Percentiles rank a stretch among this genome's conserved stretches.
Conservation (phyloP, 352 stramenopile species). For the Pythium oligandrum region DNA sequence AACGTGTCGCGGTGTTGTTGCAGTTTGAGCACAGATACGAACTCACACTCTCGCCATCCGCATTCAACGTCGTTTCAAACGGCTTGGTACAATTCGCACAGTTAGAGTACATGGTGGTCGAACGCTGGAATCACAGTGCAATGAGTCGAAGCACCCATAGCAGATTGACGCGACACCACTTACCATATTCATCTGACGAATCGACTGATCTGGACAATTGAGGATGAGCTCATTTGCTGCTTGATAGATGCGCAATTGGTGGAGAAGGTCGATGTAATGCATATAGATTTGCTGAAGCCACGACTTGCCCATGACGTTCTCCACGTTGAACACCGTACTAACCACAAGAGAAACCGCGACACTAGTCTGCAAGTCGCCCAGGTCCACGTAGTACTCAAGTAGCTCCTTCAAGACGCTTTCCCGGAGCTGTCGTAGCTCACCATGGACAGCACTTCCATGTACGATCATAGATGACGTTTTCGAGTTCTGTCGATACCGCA, state of each 20-base stretch:
- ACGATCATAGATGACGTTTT: conserved; percentile 59
- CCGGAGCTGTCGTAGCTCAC: conserved; percentile 65
- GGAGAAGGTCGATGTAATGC: conserved; percentile 87
- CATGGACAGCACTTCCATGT: conserved; percentile 72
- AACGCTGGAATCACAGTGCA: conserved; percentile 47
- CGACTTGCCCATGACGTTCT: conserved; percentile 78
- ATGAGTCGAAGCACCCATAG: background rate
- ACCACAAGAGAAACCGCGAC: conserved; percentile 75
- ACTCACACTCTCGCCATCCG: conserved; percentile 23
- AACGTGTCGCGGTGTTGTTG: conserved; percentile 68
- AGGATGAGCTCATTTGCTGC: conserved; percentile 84
- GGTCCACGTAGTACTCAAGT: conserved; percentile 83
- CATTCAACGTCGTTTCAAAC: conserved; percentile 35
- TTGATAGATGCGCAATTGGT: conserved; percentile 85
- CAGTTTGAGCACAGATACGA: conserved; percentile 59
- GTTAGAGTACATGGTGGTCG: conserved; percentile 84
- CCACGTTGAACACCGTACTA: conserved; percentile 62
- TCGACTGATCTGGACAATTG: conserved; percentile 77
- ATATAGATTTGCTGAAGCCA: conserved; percentile 90
- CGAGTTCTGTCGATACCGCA: conserved; percentile 13
- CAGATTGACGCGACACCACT: background rate
- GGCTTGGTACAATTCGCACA: conserved; percentile 74
- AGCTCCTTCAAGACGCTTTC: conserved; percentile 80
- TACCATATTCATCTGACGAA: conserved; percentile 91
- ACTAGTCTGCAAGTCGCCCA: conserved; percentile 82